Evolutionary conservation across 1,284 basidiomycete species (phyloP).

Genomic region (Ustilago crameri): DNA sequence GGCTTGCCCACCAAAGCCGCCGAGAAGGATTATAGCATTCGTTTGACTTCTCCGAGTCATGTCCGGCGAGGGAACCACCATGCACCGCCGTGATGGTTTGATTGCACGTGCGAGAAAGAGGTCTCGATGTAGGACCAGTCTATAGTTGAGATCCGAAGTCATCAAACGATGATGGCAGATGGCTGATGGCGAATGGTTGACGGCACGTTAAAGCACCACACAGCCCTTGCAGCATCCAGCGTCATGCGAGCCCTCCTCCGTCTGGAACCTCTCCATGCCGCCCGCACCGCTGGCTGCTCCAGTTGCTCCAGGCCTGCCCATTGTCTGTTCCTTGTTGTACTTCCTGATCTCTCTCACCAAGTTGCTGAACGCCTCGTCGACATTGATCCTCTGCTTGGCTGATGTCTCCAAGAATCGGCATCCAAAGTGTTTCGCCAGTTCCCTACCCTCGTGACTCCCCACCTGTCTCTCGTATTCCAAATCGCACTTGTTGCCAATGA

Average conservation of each 20-base stretch:
- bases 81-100: background rate
- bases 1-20: background rate
- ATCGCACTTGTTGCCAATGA: conserved; percentile 99
- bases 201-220: conserved; percentile 42
- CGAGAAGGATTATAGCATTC: background rate
- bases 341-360: conserved; percentile 96
- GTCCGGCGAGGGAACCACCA: background rate
- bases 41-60: background rate
- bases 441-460: conserved; percentile 96
- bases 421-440: conserved; percentile 93
- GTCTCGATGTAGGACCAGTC: background rate
- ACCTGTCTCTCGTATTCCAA: conserved; percentile 98
- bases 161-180: background rate
- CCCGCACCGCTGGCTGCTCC: conserved; percentile 50
- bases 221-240: conserved; percentile 59
- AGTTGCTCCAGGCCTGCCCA: conserved; percentile 60
- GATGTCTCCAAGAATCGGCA: conserved; percentile 99
- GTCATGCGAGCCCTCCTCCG: conserved; percentile 50
- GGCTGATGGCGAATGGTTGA: background rate
- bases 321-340: conserved; percentile 78
- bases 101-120: no score
- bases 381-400: conserved; percentile 97
- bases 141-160: background rate
- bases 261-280: conserved; percentile 55
- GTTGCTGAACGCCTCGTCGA: conserved; percentile 97